Evolutionary conservation across 2,329 filamentous ascomycete genomes (phyloP).

Genomic region (Colletotrichum agaves): DNA sequence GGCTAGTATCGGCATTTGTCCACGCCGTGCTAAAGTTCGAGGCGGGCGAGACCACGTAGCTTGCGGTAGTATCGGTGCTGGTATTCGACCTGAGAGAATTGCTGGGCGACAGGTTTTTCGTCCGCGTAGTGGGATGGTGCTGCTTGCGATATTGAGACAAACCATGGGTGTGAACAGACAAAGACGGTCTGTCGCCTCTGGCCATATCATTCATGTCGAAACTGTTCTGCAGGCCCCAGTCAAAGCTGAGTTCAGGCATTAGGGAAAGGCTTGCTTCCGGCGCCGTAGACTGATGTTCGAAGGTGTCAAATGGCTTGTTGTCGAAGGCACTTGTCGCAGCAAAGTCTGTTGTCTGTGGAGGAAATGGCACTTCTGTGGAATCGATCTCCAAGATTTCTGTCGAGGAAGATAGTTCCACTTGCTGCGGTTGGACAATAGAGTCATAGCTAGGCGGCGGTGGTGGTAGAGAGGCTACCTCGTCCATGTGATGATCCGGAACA

Average conservation of each 20-base stretch:
- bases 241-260: constrained; percentile 30
- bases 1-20: constrained; percentile 54
- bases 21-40: constrained; percentile 57
- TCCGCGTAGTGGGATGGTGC: constrained; percentile 44
- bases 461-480: constrained; percentile 46
- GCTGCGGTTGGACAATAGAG: constrained; percentile 48
- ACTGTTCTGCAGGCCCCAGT: constrained; percentile 28
- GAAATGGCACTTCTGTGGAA: constrained; percentile 54
- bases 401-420: constrained; percentile 59
- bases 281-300: background rate
- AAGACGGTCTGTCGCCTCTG: constrained; percentile 46
- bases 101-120: constrained; percentile 58
- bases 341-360: background rate
- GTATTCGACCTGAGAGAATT: constrained; percentile 60
- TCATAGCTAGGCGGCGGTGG: constrained; percentile 61
- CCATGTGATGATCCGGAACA: constrained; percentile 44
- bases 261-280: constrained; percentile 2
- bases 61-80: constrained; percentile 50
- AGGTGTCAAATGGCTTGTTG: background rate
- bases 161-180: constrained; percentile 53
- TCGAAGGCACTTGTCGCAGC: background rate
- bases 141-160: constrained; percentile 47
- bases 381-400: constrained; percentile 65
- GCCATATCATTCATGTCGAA: constrained; percentile 36
- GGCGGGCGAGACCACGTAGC: constrained; percentile 58